Evolutionary conservation across 345 rosid genomes (phyloP).

Genomic region (Psidium guajava): DNA sequence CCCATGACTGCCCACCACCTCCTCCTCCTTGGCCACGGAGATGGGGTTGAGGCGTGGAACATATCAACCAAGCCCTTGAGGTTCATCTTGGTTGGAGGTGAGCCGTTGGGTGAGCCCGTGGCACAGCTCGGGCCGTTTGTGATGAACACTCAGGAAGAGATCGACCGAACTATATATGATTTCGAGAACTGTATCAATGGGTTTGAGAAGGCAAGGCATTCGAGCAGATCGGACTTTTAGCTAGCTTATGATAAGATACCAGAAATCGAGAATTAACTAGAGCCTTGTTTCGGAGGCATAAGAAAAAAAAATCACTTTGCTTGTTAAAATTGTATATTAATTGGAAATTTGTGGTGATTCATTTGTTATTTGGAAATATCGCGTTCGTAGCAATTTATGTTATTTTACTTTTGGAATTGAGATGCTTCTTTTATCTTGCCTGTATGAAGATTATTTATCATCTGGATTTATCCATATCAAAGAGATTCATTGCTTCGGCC

Average conservation of each 20-base stretch:
- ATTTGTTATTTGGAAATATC: not conserved
- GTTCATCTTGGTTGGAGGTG: conserved; percentile 73
- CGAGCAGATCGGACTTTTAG: conserved; percentile 20
- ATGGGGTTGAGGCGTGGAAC: conserved; percentile 71
- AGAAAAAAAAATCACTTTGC: not conserved
- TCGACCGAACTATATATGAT: conserved; percentile 58
- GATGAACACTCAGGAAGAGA: conserved; percentile 82
- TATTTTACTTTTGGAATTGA: not conserved
- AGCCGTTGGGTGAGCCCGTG: conserved; percentile 66
- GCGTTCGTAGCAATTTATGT: not conserved
- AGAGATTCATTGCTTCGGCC: too few relatives aligned
- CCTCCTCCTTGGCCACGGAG: conserved; percentile 45
- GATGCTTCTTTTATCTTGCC: not conserved
- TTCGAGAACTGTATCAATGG: conserved; percentile 64
- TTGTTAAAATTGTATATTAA: not conserved
- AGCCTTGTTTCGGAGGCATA: not conserved
- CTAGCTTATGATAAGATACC: not conserved
- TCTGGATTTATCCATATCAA: too few relatives aligned
- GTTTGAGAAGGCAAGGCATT: conserved; percentile 72
- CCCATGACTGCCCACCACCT: conserved; percentile 43
- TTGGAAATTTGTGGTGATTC: not conserved
- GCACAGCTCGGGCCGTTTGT: conserved; percentile 81
- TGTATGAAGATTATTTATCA: not conserved
- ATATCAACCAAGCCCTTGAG: conserved; percentile 37
- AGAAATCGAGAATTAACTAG: not conserved